Evolutionary conservation across 2,329 filamentous ascomycete species (phyloP), one percentile per base, ranked within the genome.

Genomic region (Cyclaneusma minus): DNA sequence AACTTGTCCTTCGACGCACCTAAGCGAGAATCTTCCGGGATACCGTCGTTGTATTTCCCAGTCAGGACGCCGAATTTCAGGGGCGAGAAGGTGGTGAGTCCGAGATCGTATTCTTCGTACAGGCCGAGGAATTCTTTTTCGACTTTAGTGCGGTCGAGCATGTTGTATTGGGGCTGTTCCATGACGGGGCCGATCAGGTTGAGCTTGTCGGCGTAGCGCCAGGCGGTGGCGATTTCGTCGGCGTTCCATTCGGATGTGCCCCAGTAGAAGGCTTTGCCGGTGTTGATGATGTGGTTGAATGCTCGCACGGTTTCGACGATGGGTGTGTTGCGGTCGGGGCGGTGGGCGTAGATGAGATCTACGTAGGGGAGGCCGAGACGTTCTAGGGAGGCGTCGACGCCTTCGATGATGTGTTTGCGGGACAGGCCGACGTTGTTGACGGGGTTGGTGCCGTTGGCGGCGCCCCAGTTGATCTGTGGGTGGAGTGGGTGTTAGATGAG

Each of bases 291-390:
- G 47, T 77, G 60, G 55, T 78, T 78, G 55, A 81, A 79, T 28
- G 65, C 70, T 28, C 72, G 66, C 19, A 80, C 72, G 3, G 64
- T 69, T 53, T 80, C 74, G 47, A 77, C 70, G 52, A 79, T 78
- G 3, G 73, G 74, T 0, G 72, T 78, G 24, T 66, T 55, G 6
- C 68, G 60, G 44, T 81, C 75, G 2, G 72, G 68, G 12, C 74
- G 63, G 51, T 80, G 74, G 10, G 73, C 72, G 41, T 74, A 77
- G 38, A 80, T 59, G 22, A 79, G 53, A 42, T 80, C 75, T 20
- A 80, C 72, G 40, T 75, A 74, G 21, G 62, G 54, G 24, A 72
- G 55, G 14, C 54, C 51, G 11, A 39, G 25, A 15, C 68, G 63
- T 41, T 67, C 51, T 16, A 81, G 56, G 6, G 64, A 66, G 16